Evolutionary conservation across 306 rosid species (phyloP), one percentile per base, ranked within the genome.

Genomic region (Vigna angularis): DNA sequence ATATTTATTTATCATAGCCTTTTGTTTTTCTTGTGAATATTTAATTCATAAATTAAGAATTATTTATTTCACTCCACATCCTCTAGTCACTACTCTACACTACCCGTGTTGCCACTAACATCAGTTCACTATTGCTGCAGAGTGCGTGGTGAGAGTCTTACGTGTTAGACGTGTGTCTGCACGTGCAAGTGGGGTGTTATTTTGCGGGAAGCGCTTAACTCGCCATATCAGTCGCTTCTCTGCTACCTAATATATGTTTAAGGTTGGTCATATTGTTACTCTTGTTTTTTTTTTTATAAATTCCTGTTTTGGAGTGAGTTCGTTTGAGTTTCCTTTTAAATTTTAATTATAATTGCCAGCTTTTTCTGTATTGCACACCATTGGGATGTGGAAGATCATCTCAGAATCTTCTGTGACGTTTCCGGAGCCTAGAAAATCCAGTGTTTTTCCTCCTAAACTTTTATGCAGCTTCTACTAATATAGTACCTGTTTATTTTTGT

Each of bases 131-230:
- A 12, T 53, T 20, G 34, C n/a, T 38, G 12, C 16, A 14, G 18
- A 12, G 40, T 1, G 64, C 4, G 50, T 18, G 28, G 70, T n/a
- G 63, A 48, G 45, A 44, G 24, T 55, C 67, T 77, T 78, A 74
- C 79, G 52, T 79, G 65, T 51, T 36, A 78, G 70, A 81, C 67
- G 80, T 72, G 81, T 65, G 80, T 52, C 56, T 82, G 94, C 91
- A 88, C 94, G 94, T 91, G 97, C 87, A 86, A 73, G 45, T 70
- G 82, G 90, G 85, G 85, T 83, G 87, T 64, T 70, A 66, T 69
- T 71, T 79, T 38, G 70, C 59, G 79, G 75, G 86, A 70, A 77
- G 89, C 91, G 91, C 72, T 22, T 78, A 86, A 79, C 72, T 86
- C 88, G 92, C 90, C 94, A 89, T 77, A 66, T 82, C 34, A 71